Base-by-base conservation (phyloP, 331 rosid species). In the Quercus tomentella region DNA sequence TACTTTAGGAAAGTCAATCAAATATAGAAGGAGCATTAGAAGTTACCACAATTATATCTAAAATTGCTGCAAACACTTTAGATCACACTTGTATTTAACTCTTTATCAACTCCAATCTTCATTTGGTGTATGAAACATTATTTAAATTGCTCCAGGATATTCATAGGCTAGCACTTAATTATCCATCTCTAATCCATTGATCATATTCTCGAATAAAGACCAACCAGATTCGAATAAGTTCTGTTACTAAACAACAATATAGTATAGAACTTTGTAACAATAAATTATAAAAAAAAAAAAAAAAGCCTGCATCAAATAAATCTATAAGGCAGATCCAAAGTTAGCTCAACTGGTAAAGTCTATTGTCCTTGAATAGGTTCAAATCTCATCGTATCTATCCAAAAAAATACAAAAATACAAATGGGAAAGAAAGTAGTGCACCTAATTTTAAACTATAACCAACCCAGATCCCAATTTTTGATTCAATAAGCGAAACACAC, bases 311-410 rank as follows among this genome's bases (percentile, higher is more conserved):
- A 37, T 10, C 54, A 45, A 45, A 45, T 10, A 45, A 9, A 45
- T 45, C 17, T 11, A 45, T 45, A 70, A 84, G 80, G 69, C 57
- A 74, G 76, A 61, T 55, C 82, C 14, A 76, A 25, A 6, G 31
- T 26, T 28, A 11, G 31, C 31, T 10, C 52, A 11, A 12, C 16
- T 45, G 5, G 0, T 45, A 11, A 11, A 45, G 16, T 45, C 54
- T 45, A 10, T 12, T 45, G 17, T 45, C 5, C 15, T 45, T 0
- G 17, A 45, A 45, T 45, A 45, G 4, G 17, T 12, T 45, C 54
- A 45, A 45, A 45, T 45, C 54, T 10, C 10, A 45, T 11, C 0
- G 54, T 3, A 45, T 45, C 4, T 2, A 45, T 45, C 54, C 54
- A 45, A 45, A 45, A 45, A 26, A 26, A 26, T 26, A 26, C 30